Evolutionary conservation across 2,329 filamentous ascomycete genomes (phyloP), one percentile per base, ranked within the genome.

Genomic region (Stachybotrys elegans): DNA sequence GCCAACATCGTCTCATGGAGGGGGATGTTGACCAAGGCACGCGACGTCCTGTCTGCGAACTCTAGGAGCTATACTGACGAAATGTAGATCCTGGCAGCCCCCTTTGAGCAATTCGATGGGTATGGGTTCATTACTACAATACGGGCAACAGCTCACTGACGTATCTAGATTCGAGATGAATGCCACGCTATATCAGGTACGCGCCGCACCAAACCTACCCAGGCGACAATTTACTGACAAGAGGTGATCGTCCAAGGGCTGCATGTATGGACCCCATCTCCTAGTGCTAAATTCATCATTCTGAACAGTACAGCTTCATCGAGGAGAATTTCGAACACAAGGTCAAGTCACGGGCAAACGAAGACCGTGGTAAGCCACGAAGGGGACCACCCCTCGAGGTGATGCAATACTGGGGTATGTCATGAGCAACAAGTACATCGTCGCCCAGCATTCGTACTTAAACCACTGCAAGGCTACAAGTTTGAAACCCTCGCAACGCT

Each of bases 21-120:
- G 57, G 93, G 93, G 29, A 96, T 97, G 89, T 91, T 98, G 84
- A 97, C 93, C 50, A 98, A 96, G 76, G 89, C 91, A 60, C 43
- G 65, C 42, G 19, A 14, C 25, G 40, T 27, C 8, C 34, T 4
- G n/a, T 3, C 12, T 12, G 23, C n/a, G 20, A 17, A 40, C 34
- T 55, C n/a, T n/a, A 5, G 22, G 21, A n/a, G 17, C 20, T 17
- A 16, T 29, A 16, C 19, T 40, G 4, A 54, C 35, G 16, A 11
- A 14, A 22, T 9, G 9, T 34, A 95, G 88, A 88, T 98, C 52
- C 82, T 97, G 83, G 83, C 84, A 0, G 74, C 85, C 1, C 86
- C 89, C 1, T 97, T 87, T 60, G 89, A 94, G 51, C 78, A 84
- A 51, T 79, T 85, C 60, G 88, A 92, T 59, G 86, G 86, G 81